A percentile compares a stretch with the other conserved stretches of the same genome.
These are phyloP conservation scores for Aspergillus sparsus DNA, from an alignment of 495 filamentous ascomycete species.

Conservation along the genomic window DNA sequence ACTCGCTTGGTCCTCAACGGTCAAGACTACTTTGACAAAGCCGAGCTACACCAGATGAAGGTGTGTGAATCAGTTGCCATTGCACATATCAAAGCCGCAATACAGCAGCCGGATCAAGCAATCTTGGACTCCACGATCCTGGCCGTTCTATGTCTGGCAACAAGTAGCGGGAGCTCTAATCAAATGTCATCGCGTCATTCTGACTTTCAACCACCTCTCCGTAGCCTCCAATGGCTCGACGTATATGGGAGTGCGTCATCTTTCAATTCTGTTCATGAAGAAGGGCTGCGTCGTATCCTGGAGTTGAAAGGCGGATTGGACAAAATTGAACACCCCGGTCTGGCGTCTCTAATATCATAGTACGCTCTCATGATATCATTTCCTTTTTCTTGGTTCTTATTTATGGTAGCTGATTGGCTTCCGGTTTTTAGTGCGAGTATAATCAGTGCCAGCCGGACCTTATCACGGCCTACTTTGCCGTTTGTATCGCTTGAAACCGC, in stretches of 20 bases:
- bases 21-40: neutral
- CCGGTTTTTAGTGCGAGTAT: neutral
- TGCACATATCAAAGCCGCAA: neutral
- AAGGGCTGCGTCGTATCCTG: neutral
- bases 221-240: constrained; percentile 2
- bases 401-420: neutral
- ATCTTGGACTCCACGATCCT: neutral
- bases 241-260: neutral
- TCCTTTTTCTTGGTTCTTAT: too few species aligned
- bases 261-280: neutral
- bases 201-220: neutral
- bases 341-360: neutral
- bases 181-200: neutral
- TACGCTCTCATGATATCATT: neutral
- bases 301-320: neutral
- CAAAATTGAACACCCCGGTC: neutral
- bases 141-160: neutral
- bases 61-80: neutral
- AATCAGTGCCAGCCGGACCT: neutral
- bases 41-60: neutral
- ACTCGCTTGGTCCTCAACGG: neutral
- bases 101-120: neutral
- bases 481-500: neutral
- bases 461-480: neutral
- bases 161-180: neutral